These are phyloP conservation scores for Chloropicon primus DNA, from an alignment of 139 green algal species.

Conservation along the genomic window DNA sequence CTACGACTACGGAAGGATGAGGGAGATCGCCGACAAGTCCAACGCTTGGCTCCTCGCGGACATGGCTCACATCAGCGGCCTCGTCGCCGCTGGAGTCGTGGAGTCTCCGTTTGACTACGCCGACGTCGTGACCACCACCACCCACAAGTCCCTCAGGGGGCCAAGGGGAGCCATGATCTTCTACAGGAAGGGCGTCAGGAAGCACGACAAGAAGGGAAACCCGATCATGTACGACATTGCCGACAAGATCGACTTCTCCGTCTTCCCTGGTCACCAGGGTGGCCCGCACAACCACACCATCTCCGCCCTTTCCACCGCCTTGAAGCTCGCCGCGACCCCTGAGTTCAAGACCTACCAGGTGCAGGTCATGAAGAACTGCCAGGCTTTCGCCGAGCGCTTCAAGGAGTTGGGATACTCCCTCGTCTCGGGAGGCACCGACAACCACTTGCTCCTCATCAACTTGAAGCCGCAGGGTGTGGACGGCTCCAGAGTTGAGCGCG, in stretches of 20 bases:
- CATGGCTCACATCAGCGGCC: slow-evolving; percentile 92
- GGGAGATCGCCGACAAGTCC: slow-evolving; percentile 44
- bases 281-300: slow-evolving; percentile 99
- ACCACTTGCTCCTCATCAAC: slow-evolving; percentile 91
- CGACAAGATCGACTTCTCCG: slow-evolving; percentile 91
- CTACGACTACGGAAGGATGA: slow-evolving; percentile 91
- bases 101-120: slow-evolving; percentile 80
- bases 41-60: slow-evolving; percentile 71
- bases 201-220: slow-evolving; percentile 71
- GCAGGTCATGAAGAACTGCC: slow-evolving; percentile 68
- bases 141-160: slow-evolving; percentile 91
- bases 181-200: slow-evolving; percentile 73
- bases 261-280: slow-evolving; percentile 70
- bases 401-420: slow-evolving; percentile 8
- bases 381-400: slow-evolving; percentile 6
- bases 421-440: slow-evolving; percentile 78
- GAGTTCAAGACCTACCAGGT: slow-evolving; percentile 95
- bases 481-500: slow-evolving; percentile 62
- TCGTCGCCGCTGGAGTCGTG: slow-evolving; percentile 71
- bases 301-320: slow-evolving; percentile 75
- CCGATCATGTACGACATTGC: slow-evolving; percentile 77
- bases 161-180: slow-evolving; percentile 90
- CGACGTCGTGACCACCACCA: slow-evolving; percentile 96
- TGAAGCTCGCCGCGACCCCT: slow-evolving; percentile 69
- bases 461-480: slow-evolving; percentile 71